Conservation (phyloP, 495 filamentous ascomycete species). For the Thermothielavioides terrestris region DNA sequence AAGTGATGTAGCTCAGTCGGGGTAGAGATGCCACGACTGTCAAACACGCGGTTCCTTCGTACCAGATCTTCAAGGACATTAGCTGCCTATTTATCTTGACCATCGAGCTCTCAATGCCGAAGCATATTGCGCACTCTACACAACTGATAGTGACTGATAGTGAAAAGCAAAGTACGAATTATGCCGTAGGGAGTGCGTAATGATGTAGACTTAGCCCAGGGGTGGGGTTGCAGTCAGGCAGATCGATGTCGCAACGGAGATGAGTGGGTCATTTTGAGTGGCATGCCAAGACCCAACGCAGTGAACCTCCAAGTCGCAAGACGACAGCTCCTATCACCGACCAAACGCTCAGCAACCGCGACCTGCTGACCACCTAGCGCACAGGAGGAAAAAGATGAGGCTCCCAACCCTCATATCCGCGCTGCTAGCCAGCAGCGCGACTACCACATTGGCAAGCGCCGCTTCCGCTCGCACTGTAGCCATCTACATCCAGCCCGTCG, state of each 20-base stretch:
- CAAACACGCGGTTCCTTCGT: background rate
- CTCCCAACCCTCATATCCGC: constrained; percentile 12
- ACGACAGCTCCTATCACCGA: background rate
- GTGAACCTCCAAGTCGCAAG: background rate
- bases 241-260: too few relatives aligned
- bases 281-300: too few relatives aligned
- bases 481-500: constrained; percentile 40
- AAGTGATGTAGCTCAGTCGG: too few relatives aligned
- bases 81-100: background rate
- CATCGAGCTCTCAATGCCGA: background rate
- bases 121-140: too few relatives aligned
- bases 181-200: too few relatives aligned
- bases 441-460: constrained; percentile 12
- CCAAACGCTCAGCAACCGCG: too few relatives aligned
- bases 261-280: too few relatives aligned
- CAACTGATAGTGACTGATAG: too few relatives aligned
- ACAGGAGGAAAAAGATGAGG: constrained; percentile 9
- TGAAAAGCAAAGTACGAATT: too few relatives aligned
- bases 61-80: background rate
- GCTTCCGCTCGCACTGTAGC: constrained; percentile 22
- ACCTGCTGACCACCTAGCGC: background rate
- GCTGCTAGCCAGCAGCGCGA: constrained; percentile 28
- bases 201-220: too few relatives aligned
- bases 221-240: too few relatives aligned
- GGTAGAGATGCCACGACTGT: background rate